A percentile compares a stretch with the other conserved stretches of the same genome.
Evolutionary conservation across 2,329 filamentous ascomycete genomes (phyloP).

Genomic region (Ascochyta rabiei): DNA sequence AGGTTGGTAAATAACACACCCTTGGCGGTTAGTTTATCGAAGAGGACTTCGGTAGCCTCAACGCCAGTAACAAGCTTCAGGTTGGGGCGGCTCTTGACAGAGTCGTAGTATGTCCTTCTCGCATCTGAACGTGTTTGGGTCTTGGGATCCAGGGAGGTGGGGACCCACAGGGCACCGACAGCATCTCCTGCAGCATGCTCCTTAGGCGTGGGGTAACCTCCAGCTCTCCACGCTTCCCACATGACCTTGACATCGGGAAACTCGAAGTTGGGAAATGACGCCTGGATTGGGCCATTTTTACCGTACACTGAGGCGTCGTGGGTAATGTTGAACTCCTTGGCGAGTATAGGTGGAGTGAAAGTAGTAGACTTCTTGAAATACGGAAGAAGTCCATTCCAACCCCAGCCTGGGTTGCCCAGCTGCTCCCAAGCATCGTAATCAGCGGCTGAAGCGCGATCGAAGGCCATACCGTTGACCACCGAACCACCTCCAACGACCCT

Average conservation of each 20-base stretch:
- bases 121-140: conserved; percentile 46
- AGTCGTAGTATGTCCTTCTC: conserved; percentile 34
- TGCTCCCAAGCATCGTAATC: conserved; percentile 62
- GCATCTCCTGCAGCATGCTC: conserved; percentile 37
- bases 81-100: conserved; percentile 28
- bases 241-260: conserved; percentile 28
- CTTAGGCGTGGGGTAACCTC: conserved; percentile 25
- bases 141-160: conserved; percentile 28
- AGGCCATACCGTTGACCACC: conserved; percentile 49
- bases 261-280: conserved; percentile 36
- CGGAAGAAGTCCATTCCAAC: conserved; percentile 33
- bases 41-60: conserved; percentile 32
- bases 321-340: conserved; percentile 5
- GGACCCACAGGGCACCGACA: conserved; percentile 39
- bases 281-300: conserved; percentile 29
- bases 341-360: conserved; percentile 25
- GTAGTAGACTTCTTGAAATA: conserved; percentile 43
- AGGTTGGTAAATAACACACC: conserved; percentile 29
- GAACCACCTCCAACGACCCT: conserved; percentile 46
- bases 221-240: conserved; percentile 27
- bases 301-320: conserved; percentile 35
- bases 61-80: conserved; percentile 28
- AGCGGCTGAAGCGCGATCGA: conserved; percentile 42
- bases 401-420: conserved; percentile 61
- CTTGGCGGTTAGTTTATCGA: conserved; percentile 25